phyloP scores from a whole-genome alignment of 192 early-diverging fungal genomes.

The Backusella luteola region DNA sequence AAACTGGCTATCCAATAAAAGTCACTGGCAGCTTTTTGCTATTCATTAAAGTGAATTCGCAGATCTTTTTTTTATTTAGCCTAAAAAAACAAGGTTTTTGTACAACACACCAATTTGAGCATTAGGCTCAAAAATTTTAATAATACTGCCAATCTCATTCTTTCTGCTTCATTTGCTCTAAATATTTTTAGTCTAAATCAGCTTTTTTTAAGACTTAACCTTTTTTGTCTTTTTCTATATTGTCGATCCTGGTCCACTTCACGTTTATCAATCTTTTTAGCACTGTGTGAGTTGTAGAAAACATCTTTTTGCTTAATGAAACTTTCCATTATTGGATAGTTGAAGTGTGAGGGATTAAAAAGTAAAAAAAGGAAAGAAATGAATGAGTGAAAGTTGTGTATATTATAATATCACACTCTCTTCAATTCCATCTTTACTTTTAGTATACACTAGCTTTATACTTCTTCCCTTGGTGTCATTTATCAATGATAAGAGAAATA shows the following conservation, averaged over 20 bases:
- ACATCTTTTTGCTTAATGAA: background rate
- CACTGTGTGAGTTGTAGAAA: slow-evolving; percentile 1
- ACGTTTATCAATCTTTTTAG: background rate
- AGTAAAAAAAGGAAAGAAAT: background rate
- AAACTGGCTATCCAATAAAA: background rate
- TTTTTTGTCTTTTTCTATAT: background rate
- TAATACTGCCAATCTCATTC: slow-evolving; percentile 12
- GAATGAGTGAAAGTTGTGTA: too few relatives aligned
- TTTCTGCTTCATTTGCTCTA: slow-evolving; percentile 13
- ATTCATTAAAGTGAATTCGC: slow-evolving; percentile 7
- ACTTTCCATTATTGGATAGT: slow-evolving; percentile 4
- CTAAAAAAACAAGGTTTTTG: background rate
- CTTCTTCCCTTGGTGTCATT: background rate
- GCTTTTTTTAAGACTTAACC: background rate
- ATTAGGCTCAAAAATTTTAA: background rate
- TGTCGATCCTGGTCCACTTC: slow-evolving; percentile 2
- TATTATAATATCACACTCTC: background rate
- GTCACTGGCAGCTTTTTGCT: background rate
- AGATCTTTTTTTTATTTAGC: slow-evolving; percentile 12
- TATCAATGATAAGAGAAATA: background rate
- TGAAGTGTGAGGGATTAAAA: background rate
- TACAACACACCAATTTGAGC: background rate
- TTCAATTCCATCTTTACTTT: background rate
- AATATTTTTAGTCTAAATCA: background rate
- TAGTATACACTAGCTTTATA: background rate